Evolutionary conservation across 2,329 filamentous ascomycete genomes (phyloP).

Genomic region (Pseudogymnoascus sp.): DNA sequence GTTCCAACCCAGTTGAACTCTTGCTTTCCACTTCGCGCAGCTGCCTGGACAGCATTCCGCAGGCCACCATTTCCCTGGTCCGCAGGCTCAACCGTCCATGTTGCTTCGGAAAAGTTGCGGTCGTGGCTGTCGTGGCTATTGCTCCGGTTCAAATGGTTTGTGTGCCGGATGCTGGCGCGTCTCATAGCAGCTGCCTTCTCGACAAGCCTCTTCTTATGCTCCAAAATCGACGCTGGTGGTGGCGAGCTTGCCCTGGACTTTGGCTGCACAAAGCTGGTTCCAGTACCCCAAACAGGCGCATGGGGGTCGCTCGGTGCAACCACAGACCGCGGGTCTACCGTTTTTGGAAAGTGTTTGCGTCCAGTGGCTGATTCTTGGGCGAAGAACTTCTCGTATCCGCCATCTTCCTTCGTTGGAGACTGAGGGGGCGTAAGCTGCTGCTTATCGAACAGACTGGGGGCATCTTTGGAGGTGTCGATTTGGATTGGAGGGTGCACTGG

Average conservation of each 20-base stretch:
- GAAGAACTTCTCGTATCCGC: conserved; percentile 39
- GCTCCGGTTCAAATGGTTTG: conserved; percentile 42
- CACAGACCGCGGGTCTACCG: conserved; percentile 40
- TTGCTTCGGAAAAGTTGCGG: conserved; percentile 62
- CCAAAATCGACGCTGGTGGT: conserved; percentile 66
- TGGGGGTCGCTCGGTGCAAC: conserved; percentile 63
- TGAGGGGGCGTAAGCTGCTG: conserved; percentile 26
- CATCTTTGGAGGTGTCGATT: conserved; percentile 46
- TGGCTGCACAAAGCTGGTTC: conserved; percentile 48
- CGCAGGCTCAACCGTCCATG: conserved; percentile 75
- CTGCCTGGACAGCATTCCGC: conserved; percentile 77
- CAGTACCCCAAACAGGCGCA: conserved; percentile 63
- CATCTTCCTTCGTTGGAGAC: conserved; percentile 29
- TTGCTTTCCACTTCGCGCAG: conserved; percentile 56
- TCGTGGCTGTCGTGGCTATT: conserved; percentile 60
- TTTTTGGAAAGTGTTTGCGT: conserved; percentile 46
- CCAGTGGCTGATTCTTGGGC: conserved; percentile 43
- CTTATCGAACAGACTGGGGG: conserved; percentile 30
- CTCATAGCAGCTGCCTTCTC: conserved; percentile 50
- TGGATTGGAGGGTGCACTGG: conserved; percentile 31
- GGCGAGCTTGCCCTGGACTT: conserved; percentile 64
- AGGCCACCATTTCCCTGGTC: conserved; percentile 91
- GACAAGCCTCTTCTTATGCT: conserved; percentile 46
- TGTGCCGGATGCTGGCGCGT: conserved; percentile 49
- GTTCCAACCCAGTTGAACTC: conserved; percentile 90